Base-by-base conservation (phyloP, 2,329 filamentous ascomycete species). In the Trichophaea hybrida region DNA sequence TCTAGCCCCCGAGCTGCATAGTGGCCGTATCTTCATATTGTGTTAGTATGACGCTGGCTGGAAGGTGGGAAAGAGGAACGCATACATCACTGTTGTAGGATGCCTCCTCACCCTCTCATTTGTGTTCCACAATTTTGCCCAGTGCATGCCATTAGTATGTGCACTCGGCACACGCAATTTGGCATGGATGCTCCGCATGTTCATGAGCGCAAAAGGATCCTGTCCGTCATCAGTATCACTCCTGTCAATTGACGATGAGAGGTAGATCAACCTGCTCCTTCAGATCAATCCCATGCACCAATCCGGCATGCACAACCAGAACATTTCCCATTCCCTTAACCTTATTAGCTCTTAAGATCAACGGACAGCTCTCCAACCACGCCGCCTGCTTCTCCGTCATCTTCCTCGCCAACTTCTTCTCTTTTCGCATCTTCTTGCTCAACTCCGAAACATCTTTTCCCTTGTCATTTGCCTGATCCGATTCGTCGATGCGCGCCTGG, bases 151-250 rank as follows among this genome's bases (percentile, higher is more conserved):
- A 4, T 70, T 72, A 57, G 67, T 72, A 63, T 68, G 75, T 64
- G 74, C 74, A 57, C 75, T 80, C 3, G 81, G 82, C 10, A 80
- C 73, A 61, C 81, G 77, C 8, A 80, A 82, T 8, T 76, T 73
- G 15, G 82, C 38, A 10, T 40, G 77, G 57, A 95, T 79, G 5
- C 83, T 86, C 59, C 89, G 82, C 87, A 98, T 94, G 70, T 88
- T 93, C 89, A 96, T 96, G 44, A 86, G 85, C 55, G 85, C 83
- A 71, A 81, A 83, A 0, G 89, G 85, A 71, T 96, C 63, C 40
- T 64, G 52, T 17, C n/a, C 6, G 4, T 24, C 48, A 50, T 50
- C 13, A 50, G 48, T 12, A 17, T 53, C 15, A 58, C 33, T 35
- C 6, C 6, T 55, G 8, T 31, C 32, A 12, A 10, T 17, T 55